These are phyloP conservation scores for Hygrophila difformis DNA, from an alignment of 257 asterid genomes.

Conservation along the genomic window DNA sequence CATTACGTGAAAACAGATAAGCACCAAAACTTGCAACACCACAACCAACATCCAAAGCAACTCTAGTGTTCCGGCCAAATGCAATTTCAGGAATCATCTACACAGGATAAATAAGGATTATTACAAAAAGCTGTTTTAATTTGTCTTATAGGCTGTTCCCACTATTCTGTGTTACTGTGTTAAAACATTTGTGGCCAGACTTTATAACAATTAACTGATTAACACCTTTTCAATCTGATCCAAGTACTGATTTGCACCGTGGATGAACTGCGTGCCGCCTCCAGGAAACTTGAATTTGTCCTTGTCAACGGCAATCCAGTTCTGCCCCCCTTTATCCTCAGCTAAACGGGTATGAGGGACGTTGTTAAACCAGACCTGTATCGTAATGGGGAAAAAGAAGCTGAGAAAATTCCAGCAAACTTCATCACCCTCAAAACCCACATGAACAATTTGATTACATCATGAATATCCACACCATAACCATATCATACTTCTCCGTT, in stretches of 20 bases:
- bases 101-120: neutral
- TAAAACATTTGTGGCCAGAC: too few relatives aligned
- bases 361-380: constrained; percentile 89
- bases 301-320: constrained; percentile 64
- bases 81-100: constrained; percentile 86
- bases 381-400: neutral
- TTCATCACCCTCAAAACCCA: too few relatives aligned
- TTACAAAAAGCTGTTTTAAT: too few relatives aligned
- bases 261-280: constrained; percentile 89
- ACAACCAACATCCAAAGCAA: constrained; percentile 78
- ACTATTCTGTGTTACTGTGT: too few relatives aligned
- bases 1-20: constrained; percentile 63
- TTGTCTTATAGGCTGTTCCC: too few relatives aligned
- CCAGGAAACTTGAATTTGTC: constrained; percentile 94
- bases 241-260: constrained; percentile 83
- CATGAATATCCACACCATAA: too few relatives aligned
- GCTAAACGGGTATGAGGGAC: constrained; percentile 85
- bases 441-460: too few relatives aligned
- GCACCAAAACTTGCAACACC: constrained; percentile 98
- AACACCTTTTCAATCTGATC: constrained; percentile 79
- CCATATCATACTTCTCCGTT: too few relatives aligned
- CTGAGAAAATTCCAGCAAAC: too few relatives aligned
- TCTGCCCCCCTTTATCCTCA: constrained; percentile 90
- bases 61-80: constrained; percentile 30
- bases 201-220: too few relatives aligned